Percentiles rank a stretch among this genome's conserved stretches.
phyloP scores from a whole-genome alignment of 768 basidiomycete species.

The Lactarius trivialis region DNA sequence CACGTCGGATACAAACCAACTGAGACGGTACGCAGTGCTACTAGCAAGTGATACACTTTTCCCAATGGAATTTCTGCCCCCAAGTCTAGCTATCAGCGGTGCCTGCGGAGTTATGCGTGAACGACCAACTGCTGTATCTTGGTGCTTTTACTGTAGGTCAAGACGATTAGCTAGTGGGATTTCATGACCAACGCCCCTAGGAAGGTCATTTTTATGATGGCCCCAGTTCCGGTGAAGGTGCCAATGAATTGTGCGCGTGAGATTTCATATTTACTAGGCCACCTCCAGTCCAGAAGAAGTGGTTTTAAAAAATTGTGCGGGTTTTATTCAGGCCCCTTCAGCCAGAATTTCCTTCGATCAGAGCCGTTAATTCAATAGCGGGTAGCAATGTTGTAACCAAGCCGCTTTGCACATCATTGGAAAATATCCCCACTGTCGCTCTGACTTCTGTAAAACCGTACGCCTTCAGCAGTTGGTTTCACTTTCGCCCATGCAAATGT shows the following conservation, averaged over 20 bases:
- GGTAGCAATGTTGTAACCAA: conserved; percentile 61
- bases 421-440: conserved; percentile 73
- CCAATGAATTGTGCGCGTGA: background rate
- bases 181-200: background rate
- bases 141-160: background rate
- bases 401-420: conserved; percentile 81
- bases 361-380: conserved; percentile 51
- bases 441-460: conserved; percentile 72
- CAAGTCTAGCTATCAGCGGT: background rate
- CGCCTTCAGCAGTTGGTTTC: conserved; percentile 30
- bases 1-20: background rate
- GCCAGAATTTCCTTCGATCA: conserved; percentile 18
- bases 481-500: conserved; percentile 17
- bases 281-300: background rate
- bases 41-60: background rate
- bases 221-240: background rate
- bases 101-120: background rate
- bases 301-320: too few species aligned
- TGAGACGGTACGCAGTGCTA: background rate
- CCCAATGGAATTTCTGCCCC: background rate
- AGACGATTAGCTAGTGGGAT: background rate
- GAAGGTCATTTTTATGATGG: background rate
- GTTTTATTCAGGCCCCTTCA: background rate
- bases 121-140: background rate
- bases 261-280: background rate